Base-by-base conservation (phyloP, 176 grass and related monocot species). In the Zizania latifolia region DNA sequence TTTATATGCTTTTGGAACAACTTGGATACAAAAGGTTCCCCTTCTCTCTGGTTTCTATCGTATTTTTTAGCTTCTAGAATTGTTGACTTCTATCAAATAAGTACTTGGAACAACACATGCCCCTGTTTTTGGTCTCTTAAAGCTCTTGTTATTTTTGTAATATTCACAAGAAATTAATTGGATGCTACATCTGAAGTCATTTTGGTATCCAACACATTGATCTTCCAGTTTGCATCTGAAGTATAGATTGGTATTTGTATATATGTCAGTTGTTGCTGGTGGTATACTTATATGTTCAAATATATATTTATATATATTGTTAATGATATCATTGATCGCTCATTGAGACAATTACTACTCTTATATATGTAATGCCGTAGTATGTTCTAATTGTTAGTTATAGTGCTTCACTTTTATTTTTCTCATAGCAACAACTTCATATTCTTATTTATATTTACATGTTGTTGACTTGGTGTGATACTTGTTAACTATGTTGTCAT, bases 21-120 rank as follows among this genome's bases (percentile, higher is more conserved):
- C 81, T 87, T 58, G 92, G 92, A 86, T 74, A 89, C 45, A 78
- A 89, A 68, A 96, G 92, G 92, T 92, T 2, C 0, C 0, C 8
- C 7, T 54, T 29, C 3, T 28, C 0, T 12, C n/a, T 0, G 10
- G 62, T 61, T 61, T 0, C 15, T 16, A 3, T 27, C 5, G 4
- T 61, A 32, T 0, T 11, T 35, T n/a, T 35, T 34, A 62, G 30
- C 31, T 62, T 19, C 14, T 33, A 8, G 3, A 34, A 34, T 35
- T 51, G 21, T 21, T 10, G n/a, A n/a, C n/a, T n/a, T n/a, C n/a
- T n/a, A n/a, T n/a, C n/a, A n/a, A n/a, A n/a, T n/a, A n/a, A n/a
- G n/a, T n/a, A n/a, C 21, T 51, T n/a, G 48, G 21, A 51, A 51
- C 48, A 51, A 51, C 48, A 16, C 45, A 19, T 6, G 16, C 19